Conservation (phyloP, 169 alveolate species). For the Eimeria necatrix region DNA sequence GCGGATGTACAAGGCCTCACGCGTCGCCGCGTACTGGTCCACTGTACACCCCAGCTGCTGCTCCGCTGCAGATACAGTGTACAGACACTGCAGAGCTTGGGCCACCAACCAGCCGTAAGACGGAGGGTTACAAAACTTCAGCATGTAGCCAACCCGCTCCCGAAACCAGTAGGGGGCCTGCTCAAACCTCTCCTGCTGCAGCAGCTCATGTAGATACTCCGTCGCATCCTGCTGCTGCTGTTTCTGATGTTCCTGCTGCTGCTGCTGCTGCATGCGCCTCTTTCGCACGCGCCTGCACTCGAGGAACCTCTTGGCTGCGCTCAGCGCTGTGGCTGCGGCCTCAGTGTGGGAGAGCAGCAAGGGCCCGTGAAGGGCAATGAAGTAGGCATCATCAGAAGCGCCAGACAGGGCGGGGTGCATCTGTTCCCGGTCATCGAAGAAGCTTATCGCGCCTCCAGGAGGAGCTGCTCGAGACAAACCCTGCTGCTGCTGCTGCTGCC, state of each 20-base stretch:
- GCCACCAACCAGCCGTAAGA: not conserved
- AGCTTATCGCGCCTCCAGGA: not conserved
- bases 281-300: not conserved
- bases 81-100: not conserved
- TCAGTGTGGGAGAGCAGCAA: not conserved
- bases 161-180: not conserved
- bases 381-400: not conserved
- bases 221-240: not conserved
- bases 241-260: not conserved
- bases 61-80: not conserved
- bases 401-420: not conserved
- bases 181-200: not conserved
- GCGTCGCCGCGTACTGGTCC: not conserved
- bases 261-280: not conserved
- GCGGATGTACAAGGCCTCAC: not conserved
- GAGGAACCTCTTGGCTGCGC: slow-evolving; percentile 2
- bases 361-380: not conserved
- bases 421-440: not conserved
- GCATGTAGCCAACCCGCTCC: not conserved
- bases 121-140: not conserved
- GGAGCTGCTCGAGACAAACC: not conserved
- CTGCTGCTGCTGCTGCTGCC: not conserved
- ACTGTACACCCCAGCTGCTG: not conserved
- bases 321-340: not conserved
- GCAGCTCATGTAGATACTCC: not conserved